phyloP scores from a whole-genome alignment of 2,329 filamentous ascomycete species.

The Mycosphaerella sp. region DNA sequence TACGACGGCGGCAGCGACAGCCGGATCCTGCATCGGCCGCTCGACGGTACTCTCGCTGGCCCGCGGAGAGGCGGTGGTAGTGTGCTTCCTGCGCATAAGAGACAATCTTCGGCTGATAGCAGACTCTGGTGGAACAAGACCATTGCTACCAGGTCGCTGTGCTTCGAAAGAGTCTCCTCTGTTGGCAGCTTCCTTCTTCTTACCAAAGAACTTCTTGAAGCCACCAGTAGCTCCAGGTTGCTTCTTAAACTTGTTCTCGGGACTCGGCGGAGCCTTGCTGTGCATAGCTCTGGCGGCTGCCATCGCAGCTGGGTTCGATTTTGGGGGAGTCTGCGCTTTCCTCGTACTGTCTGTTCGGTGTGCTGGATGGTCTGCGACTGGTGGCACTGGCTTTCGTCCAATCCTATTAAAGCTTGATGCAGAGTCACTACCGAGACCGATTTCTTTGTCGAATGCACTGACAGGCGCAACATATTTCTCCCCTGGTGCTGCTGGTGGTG shows the following conservation, averaged over 20 bases:
- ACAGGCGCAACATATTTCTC: constrained; percentile 4
- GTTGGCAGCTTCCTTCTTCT: constrained; percentile 52
- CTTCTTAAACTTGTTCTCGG: constrained; percentile 36
- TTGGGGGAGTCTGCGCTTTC: constrained; percentile 20
- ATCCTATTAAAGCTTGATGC: constrained; percentile 22
- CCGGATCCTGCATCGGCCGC: constrained; percentile 10
- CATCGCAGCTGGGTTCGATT: constrained; percentile 29
- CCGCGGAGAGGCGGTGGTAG: constrained; percentile 9
- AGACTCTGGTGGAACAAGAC: constrained; percentile 29
- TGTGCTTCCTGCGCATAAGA: constrained; percentile 36
- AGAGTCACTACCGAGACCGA: constrained; percentile 10
- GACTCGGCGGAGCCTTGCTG: constrained; percentile 26
- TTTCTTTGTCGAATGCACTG: constrained; percentile 24
- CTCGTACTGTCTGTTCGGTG: constrained; percentile 31
- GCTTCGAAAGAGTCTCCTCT: constrained; percentile 43
- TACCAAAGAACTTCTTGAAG: constrained; percentile 60
- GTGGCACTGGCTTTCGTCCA: constrained; percentile 32
- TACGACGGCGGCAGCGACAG: constrained; percentile 19
- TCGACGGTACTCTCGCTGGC: constrained; percentile 23
- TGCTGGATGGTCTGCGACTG: constrained; percentile 40
- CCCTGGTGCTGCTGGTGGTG: constrained; percentile 3
- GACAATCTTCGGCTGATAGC: constrained; percentile 38
- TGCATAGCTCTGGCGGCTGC: constrained; percentile 32
- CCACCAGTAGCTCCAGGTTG: constrained; percentile 39
- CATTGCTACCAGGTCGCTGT: constrained; percentile 36